These are phyloP conservation scores for Suillus luteus DNA, from an alignment of 768 basidiomycete genomes.

Conservation along the genomic window DNA sequence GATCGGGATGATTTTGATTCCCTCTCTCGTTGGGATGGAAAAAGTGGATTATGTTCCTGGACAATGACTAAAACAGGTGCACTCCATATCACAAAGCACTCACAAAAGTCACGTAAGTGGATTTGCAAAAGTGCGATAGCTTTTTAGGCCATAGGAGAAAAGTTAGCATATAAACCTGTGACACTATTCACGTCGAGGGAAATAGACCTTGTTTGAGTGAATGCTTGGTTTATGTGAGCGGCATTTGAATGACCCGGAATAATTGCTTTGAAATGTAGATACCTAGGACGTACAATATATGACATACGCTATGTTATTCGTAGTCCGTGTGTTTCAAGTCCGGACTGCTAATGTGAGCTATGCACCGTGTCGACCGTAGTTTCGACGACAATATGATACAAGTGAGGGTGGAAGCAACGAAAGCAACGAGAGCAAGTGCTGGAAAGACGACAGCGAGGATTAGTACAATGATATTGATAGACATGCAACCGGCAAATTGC, in stretches of 20 bases:
- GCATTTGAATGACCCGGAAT: too few relatives aligned
- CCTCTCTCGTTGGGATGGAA: too few relatives aligned
- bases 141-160: too few relatives aligned
- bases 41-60: too few relatives aligned
- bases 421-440: background rate
- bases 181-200: background rate
- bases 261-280: background rate
- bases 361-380: background rate
- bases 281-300: background rate
- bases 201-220: background rate
- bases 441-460: background rate
- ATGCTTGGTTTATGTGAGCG: background rate
- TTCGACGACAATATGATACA: background rate
- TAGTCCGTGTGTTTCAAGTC: background rate
- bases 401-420: background rate
- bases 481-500: background rate
- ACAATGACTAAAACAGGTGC: too few relatives aligned
- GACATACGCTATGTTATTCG: conserved; percentile 1
- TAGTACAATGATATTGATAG: conserved; percentile 1
- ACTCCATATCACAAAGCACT: too few relatives aligned
- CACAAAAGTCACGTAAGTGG: too few relatives aligned
- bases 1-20: too few relatives aligned
- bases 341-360: background rate
- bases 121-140: too few relatives aligned
- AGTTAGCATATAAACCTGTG: background rate